Conservation (phyloP, 345 rosid species). For the Theobroma cacao region DNA sequence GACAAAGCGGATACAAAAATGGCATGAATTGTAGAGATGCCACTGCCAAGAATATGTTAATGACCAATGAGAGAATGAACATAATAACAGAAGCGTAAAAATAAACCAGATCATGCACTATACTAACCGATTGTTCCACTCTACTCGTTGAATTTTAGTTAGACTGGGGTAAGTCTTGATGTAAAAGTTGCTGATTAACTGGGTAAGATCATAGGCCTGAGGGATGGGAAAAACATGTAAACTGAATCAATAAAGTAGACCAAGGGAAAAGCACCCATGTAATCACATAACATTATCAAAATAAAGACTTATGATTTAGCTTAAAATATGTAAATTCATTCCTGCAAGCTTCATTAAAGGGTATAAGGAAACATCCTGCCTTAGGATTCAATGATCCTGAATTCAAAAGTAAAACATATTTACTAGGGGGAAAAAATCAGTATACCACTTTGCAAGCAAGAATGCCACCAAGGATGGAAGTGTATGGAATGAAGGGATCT, state of each 20-base stretch:
- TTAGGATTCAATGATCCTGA: background rate
- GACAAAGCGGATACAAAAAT: constrained; percentile 54
- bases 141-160: constrained; percentile 56
- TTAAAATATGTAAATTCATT: background rate
- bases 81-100: background rate
- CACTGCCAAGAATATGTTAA: constrained; percentile 44
- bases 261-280: background rate
- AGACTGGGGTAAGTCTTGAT: constrained; percentile 57
- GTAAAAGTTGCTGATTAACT: constrained; percentile 55
- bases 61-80: constrained; percentile 9
- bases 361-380: background rate
- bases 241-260: background rate
- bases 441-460: constrained; percentile 83
- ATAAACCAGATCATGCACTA: background rate
- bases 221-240: background rate
- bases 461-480: constrained; percentile 69
- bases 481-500: constrained; percentile 67
- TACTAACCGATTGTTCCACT: constrained; percentile 86
- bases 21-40: constrained; percentile 78
- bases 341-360: background rate
- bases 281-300: background rate
- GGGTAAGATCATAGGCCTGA: constrained; percentile 69
- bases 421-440: background rate
- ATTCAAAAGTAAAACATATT: background rate
- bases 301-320: background rate